Base-by-base conservation (phyloP, 2,329 filamentous ascomycete genomes). In the Pseudohalonectria lignicola region DNA sequence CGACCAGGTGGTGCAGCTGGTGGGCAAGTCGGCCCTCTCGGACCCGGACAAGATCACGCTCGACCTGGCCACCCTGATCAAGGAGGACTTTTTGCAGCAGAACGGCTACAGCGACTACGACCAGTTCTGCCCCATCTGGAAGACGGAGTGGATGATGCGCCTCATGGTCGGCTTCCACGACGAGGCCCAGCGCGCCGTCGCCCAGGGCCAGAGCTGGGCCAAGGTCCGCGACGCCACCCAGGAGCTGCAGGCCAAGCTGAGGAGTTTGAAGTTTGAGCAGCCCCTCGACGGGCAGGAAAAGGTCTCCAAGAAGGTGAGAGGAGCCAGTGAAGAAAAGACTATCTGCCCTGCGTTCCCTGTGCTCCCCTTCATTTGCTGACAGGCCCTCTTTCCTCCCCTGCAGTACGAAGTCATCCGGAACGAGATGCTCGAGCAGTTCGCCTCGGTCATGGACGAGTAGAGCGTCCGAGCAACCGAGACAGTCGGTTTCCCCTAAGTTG, bases 131-230 rank as follows among this genome's bases (percentile, higher is more conserved):
- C 92, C 92, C 36, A 76, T 98, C 55, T 98, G 92, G 92, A 98
- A 98, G 81, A 98, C 92, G 0, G 84, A 94, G 61, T 98, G 92
- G 82, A 96, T 98, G 92, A 98, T 98, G 92, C 95, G 94, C 76
- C 82, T 86, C 47, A 96, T 98, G 79, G 85, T 98, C 71, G 85
- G 82, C 41, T 98, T 90, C 76, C 86, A 95, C 59, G 93, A 98
- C 54, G 92, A 98, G 69, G 81, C 86, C 18, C 90, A 96, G 61
- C 96, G 95, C 76, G 87, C 86, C 6, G 76, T 98, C 55, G 74
- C 83, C 5, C 86, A 94, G 61, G 92, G 92, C 43, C 83, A 90
- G 63, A 82, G 69, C 63, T 98, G 92, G 92, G 68, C 71, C 56
- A 95, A 94, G 75, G 82, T 98, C 39, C 79, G 90, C 49, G 92